phyloP scores from a whole-genome alignment of 2,329 filamentous ascomycete species.

The Neonectria hederae region DNA sequence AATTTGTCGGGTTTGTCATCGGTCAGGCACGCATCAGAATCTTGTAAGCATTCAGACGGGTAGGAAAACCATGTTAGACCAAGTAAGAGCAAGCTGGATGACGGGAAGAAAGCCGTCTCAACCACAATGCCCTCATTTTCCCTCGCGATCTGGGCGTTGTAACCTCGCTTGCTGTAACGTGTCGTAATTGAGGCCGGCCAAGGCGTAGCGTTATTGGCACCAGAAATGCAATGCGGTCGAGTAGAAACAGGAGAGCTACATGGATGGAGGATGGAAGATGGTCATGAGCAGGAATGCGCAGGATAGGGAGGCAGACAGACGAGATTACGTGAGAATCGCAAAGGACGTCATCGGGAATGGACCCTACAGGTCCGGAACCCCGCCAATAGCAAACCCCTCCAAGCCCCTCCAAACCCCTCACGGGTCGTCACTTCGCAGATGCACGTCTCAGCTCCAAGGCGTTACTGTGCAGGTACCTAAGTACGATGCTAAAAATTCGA shows the following conservation, averaged over 20 bases:
- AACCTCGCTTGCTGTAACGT: neutral
- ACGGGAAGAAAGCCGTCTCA: neutral
- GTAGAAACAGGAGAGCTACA: neutral
- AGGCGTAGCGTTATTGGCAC: neutral
- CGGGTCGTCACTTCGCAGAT: neutral
- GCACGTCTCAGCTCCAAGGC: neutral
- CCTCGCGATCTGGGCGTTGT: neutral
- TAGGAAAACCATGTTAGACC: neutral
- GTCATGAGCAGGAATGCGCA: conserved; percentile 4
- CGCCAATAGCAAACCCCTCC: neutral
- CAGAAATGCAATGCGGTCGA: neutral
- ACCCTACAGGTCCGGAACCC: neutral
- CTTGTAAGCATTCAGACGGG: neutral
- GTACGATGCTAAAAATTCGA: neutral
- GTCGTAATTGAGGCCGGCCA: neutral
- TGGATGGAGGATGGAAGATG: neutral
- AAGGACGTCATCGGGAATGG: neutral
- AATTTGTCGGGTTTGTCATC: neutral
- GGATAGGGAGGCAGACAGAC: neutral
- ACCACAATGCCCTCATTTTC: neutral
- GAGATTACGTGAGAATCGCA: neutral
- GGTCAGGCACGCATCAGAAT: neutral
- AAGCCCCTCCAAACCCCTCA: neutral
- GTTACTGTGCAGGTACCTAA: neutral
- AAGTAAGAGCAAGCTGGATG: neutral